Conservation (phyloP, 768 basidiomycete genomes). For the Tephrocybe sp. region DNA sequence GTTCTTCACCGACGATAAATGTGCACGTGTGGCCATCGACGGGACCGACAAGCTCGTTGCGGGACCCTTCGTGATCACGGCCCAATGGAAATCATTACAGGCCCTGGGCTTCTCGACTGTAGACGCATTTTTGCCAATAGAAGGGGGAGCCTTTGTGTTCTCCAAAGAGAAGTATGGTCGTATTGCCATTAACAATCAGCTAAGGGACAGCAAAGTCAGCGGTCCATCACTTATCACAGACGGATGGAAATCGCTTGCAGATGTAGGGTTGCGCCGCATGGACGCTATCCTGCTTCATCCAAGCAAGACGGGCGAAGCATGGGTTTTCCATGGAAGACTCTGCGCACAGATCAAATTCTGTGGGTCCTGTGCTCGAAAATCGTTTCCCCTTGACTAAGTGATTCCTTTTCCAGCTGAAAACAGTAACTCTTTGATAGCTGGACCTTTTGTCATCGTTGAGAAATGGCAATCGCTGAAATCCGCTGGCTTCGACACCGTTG, state of each 20-base stretch:
- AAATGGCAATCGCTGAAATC: neutral
- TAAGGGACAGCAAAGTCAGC: constrained; percentile 1
- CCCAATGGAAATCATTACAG: neutral
- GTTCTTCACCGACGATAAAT: constrained; percentile 2
- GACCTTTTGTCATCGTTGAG: constrained; percentile 1
- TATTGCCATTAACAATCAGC: neutral
- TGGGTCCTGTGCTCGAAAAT: too few relatives aligned
- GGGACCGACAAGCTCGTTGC: constrained; percentile 1
- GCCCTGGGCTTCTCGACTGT: constrained; percentile 2
- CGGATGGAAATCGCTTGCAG: neutral
- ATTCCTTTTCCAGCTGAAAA: constrained; percentile 5
- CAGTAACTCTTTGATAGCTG: neutral
- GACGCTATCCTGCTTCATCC: neutral
- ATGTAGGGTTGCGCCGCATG: neutral
- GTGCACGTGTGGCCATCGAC: neutral
- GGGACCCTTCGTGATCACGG: neutral
- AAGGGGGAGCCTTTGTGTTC: neutral
- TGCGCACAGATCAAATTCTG: neutral
- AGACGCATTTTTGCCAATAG: neutral
- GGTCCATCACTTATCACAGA: neutral
- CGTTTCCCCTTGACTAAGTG: too few relatives aligned
- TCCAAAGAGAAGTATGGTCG: constrained; percentile 6
- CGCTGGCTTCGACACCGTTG: constrained; percentile 1
- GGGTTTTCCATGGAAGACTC: constrained; percentile 3
- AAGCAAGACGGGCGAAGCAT: neutral